Base-by-base conservation (phyloP, 805 yeast species). In the Kodamaea nitidulidarum region DNA sequence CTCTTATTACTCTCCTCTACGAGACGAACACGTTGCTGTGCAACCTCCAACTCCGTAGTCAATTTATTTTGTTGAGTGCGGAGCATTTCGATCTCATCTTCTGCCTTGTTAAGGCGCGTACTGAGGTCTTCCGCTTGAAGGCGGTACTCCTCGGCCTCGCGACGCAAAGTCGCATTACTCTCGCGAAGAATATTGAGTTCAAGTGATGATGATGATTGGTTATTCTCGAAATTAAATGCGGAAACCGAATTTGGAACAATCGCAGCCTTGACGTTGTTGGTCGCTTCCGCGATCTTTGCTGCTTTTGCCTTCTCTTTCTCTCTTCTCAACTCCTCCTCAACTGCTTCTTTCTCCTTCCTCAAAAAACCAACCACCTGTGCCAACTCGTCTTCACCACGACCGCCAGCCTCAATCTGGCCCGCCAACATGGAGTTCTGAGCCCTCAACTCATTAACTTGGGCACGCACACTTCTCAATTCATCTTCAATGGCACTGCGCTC, bases 311-410 rank as follows among this genome's bases (percentile, higher is more conserved):
- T 28, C 17, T 28, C 31, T 12, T 28, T 28, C 16, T 28, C 31
- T 14, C 31, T 28, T 15, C 17, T 28, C 32, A 30, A 63, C 49
- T 80, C 84, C 7, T 79, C 72, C 35, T 78, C 81, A 1, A 80
- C 69, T 4, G 81, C 67, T 45, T 88, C 95, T 51, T 81, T 84
- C 48, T 86, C 95, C 44, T 82, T 78, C 33, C 90, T 80, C 41
- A 88, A 63, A 50, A 74, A 80, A 1, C 70, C 55, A 25, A 88
- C 62, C 18, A 87, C 71, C 45, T 81, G 80, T 36, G 58, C 58
- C 35, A 63, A 43, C 21, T 61, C 67, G 10, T 38, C 46, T 5
- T 35, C 46, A 7, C 29, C 43, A 7, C 47, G 28, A 6, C 36
- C 40, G 2, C 15, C 20, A 8, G 41, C 39, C 17, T 32, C 41